phyloP scores from a whole-genome alignment of 2,329 filamentous ascomycete species.

The Ampelomyces quisqualis region DNA sequence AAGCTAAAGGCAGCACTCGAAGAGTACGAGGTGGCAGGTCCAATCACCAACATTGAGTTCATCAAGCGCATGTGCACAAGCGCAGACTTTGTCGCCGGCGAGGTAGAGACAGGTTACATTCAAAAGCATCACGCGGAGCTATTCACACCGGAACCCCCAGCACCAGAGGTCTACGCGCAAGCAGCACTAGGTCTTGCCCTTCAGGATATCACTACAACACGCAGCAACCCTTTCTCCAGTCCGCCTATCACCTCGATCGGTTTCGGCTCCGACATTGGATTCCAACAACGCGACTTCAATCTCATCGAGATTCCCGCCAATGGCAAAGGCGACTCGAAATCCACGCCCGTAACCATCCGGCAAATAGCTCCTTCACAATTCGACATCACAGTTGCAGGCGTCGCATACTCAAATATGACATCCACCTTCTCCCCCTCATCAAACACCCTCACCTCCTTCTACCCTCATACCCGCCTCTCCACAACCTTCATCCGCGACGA shows the following conservation, averaged over 20 bases:
- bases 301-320: constrained; percentile 53
- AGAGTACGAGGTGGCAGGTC: constrained; percentile 87
- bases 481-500: constrained; percentile 71
- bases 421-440: constrained; percentile 49
- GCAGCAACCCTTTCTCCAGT: constrained; percentile 46
- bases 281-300: constrained; percentile 64
- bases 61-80: constrained; percentile 83
- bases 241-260: constrained; percentile 47
- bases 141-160: constrained; percentile 63
- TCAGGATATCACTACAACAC: constrained; percentile 39
- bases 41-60: constrained; percentile 96
- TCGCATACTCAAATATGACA: constrained; percentile 48
- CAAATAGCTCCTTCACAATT: constrained; percentile 56
- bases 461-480: constrained; percentile 74
- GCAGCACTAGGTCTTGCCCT: constrained; percentile 75
- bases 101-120: constrained; percentile 96
- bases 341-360: constrained; percentile 52
- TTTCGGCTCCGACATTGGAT: constrained; percentile 55
- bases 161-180: constrained; percentile 78
- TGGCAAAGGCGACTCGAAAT: constrained; percentile 40
- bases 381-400: constrained; percentile 50
- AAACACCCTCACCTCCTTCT: constrained; percentile 69
- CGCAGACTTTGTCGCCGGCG: constrained; percentile 77
- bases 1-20: constrained; percentile 79
- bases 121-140: constrained; percentile 80